Base-by-base conservation (phyloP, 352 stramenopile genomes). In the Phytophthora pluvialis region DNA sequence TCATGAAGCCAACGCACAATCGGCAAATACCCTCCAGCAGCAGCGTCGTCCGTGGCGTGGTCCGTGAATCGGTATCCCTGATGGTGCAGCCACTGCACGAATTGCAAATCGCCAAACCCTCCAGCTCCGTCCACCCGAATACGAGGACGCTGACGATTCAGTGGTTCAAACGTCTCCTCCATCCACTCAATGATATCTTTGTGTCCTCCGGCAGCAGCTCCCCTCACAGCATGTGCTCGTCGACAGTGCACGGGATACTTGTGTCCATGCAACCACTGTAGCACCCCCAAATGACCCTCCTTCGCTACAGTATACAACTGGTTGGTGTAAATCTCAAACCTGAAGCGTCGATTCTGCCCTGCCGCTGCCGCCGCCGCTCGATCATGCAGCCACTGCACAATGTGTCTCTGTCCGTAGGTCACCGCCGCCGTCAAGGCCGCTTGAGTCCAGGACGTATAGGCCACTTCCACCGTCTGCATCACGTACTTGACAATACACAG, bases 401-500 rank as follows among this genome's bases (percentile, higher is more conserved):
- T 73, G 13, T 66, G 53, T 1, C 35, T 4, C 45, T 73, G 54
- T 25, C 73, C 73, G 18, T 65, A 71, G 12, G 32, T 55, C 12
- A 81, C 48, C 1, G 73, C 58, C 3, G 73, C 58, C 4, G 46
- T 70, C 40, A 77, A 46, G 26, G 70, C 70, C 33, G 71, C 70
- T 48, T 79, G 67, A 32, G 43, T 73, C 73, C 73, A 79, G 43
- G 70, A 81, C 33, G 61, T 70, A 13, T 67, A 65, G 8, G 70
- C 70, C 28, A 81, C 60, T 13, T 60, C 61, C 6, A 81, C 64
- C 8, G 61, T 75, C 26, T 70, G 13, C 70, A 81, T 75, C 26
- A 81, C 64, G 42, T 78, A 81, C 42, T 80, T 26, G 8, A 80
- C 76, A 35, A 84, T 64, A 26, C 58, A 40, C 28, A 84, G 44